Evolutionary conservation across 2,329 filamentous ascomycete species (phyloP).

Genomic region (Epichloe glyceriae): DNA sequence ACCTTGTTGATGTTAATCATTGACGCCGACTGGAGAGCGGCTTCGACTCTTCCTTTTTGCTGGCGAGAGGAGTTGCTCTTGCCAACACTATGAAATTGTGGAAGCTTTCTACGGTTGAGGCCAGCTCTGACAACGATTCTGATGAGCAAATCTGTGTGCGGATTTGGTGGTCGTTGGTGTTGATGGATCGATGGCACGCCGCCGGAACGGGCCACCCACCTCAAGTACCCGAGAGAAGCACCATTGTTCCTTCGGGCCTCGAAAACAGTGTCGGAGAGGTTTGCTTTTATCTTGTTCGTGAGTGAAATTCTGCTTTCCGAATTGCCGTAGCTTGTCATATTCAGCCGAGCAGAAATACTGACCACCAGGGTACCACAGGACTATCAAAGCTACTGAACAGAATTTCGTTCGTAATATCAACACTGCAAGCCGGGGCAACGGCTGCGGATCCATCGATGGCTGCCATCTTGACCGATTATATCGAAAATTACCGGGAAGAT

Average conservation of each 20-base stretch:
- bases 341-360: not conserved
- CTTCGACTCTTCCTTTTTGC: slow-evolving; percentile 34
- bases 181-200: slow-evolving; percentile 62
- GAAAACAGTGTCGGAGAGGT: slow-evolving; percentile 47
- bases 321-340: not conserved
- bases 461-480: slow-evolving; percentile 22
- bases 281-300: slow-evolving; percentile 52
- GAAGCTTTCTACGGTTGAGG: slow-evolving; percentile 27
- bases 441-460: slow-evolving; percentile 22
- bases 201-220: slow-evolving; percentile 50
- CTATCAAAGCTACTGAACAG: slow-evolving; percentile 41
- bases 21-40: slow-evolving; percentile 44
- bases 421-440: slow-evolving; percentile 21
- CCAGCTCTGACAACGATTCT: slow-evolving; percentile 41
- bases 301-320: slow-evolving; percentile 16
- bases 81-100: slow-evolving; percentile 53
- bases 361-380: slow-evolving; percentile 21
- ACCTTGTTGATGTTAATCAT: slow-evolving; percentile 53
- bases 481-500: slow-evolving; percentile 52
- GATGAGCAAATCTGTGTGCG: slow-evolving; percentile 49
- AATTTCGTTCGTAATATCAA: slow-evolving; percentile 25
- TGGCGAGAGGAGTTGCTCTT: slow-evolving; percentile 53
- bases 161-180: slow-evolving; percentile 60
- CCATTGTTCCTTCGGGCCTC: slow-evolving; percentile 47
- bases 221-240: slow-evolving; percentile 48